A percentile compares a stretch with the other conserved stretches of the same genome.
These are phyloP conservation scores for Phytophthora pinifolia DNA, from an alignment of 352 stramenopile species.

Conservation along the genomic window DNA sequence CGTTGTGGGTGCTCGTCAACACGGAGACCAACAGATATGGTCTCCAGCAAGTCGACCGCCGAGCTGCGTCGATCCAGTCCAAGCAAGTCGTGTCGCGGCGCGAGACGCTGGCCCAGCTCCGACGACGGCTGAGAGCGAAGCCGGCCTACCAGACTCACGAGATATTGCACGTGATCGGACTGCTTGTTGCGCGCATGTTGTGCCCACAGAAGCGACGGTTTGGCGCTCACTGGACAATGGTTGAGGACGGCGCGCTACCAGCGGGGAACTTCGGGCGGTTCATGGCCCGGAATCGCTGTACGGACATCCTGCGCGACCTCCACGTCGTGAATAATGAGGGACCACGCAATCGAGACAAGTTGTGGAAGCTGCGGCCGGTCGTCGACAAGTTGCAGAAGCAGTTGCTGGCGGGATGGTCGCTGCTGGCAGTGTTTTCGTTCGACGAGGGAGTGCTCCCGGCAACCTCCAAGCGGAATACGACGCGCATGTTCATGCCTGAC, in stretches of 20 bases:
- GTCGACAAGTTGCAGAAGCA: slow-evolving; percentile 11
- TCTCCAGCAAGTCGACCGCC: too few relatives aligned
- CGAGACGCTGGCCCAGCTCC: slow-evolving; percentile 3
- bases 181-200: slow-evolving; percentile 28
- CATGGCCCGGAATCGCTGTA: slow-evolving; percentile 26
- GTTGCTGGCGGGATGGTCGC: slow-evolving; percentile 8
- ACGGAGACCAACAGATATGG: too few relatives aligned
- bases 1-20: too few relatives aligned
- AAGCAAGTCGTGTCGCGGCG: slow-evolving; percentile 9
- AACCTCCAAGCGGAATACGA: slow-evolving; percentile 27
- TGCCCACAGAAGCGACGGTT: slow-evolving; percentile 19
- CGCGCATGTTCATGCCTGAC: slow-evolving; percentile 32
- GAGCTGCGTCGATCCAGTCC: slow-evolving; percentile 22
- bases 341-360: slow-evolving; percentile 4
- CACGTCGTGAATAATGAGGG: too few relatives aligned
- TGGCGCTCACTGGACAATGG: slow-evolving; percentile 23
- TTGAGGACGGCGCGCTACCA: slow-evolving; percentile 8
- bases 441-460: slow-evolving; percentile 30
- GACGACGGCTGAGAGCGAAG: background rate
- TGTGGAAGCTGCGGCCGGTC: slow-evolving; percentile 24
- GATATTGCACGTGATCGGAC: slow-evolving; percentile 16
- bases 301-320: slow-evolving; percentile 19
- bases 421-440: slow-evolving; percentile 34
- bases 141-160: slow-evolving; percentile 6
- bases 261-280: slow-evolving; percentile 19